A percentile compares a stretch with the other conserved stretches of the same genome.
phyloP scores from a whole-genome alignment of 2,329 filamentous ascomycete genomes.

The Xenosphaeropsis pyriputrescens region DNA sequence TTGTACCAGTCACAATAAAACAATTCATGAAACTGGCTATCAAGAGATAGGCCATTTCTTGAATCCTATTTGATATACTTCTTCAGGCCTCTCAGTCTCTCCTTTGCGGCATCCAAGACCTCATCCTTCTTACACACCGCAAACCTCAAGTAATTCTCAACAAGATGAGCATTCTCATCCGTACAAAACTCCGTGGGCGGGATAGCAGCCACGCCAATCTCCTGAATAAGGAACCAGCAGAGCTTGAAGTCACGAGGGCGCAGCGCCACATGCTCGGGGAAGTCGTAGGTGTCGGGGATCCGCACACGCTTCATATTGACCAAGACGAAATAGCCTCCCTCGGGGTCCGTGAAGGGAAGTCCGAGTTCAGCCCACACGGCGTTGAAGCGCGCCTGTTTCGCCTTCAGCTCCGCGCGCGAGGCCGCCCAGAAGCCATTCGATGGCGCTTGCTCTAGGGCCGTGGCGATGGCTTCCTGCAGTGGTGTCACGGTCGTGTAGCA shows the following conservation, averaged over 20 bases:
- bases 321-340: conserved; percentile 89
- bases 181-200: conserved; percentile 94
- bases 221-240: conserved; percentile 86
- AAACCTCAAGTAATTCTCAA: conserved; percentile 81
- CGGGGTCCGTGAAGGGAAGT: conserved; percentile 52
- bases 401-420: conserved; percentile 70
- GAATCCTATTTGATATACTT: conserved; percentile 39
- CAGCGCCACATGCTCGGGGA: conserved; percentile 71
- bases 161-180: conserved; percentile 60
- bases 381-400: conserved; percentile 73
- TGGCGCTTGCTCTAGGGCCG: conserved; percentile 81
- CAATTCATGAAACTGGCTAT: no score
- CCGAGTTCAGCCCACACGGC: conserved; percentile 57
- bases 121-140: conserved; percentile 88
- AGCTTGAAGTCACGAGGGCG: conserved; percentile 84
- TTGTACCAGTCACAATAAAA: no score
- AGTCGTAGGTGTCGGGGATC: conserved; percentile 66
- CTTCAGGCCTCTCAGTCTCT: conserved; percentile 54
- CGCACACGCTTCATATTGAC: conserved; percentile 78
- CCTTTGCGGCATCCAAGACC: conserved; percentile 65
- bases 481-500: conserved; percentile 90
- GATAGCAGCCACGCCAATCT: conserved; percentile 87
- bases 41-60: no score
- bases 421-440: conserved; percentile 70
- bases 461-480: conserved; percentile 78